phyloP scores from a whole-genome alignment of 2,329 filamentous ascomycete species.

The Venturia pyrina region DNA sequence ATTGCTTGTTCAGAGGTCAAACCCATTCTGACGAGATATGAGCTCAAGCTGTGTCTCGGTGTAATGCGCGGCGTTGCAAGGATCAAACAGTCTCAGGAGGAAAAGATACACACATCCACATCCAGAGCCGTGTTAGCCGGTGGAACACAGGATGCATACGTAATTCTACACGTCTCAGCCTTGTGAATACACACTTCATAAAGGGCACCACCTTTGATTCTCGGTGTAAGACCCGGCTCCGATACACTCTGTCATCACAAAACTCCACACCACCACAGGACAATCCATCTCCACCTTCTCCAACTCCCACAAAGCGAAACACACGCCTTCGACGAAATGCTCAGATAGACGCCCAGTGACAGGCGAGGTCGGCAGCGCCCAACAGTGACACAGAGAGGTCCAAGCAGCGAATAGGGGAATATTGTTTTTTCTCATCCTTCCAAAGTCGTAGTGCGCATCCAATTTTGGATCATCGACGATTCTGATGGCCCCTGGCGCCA shows the following conservation, averaged over 20 bases:
- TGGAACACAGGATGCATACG: not conserved
- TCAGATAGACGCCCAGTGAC: not conserved
- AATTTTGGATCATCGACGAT: conserved; percentile 1
- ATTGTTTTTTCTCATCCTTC: not conserved
- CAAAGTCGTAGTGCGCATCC: not conserved
- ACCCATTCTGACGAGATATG: not conserved
- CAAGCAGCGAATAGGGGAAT: not conserved
- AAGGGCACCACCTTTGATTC: not conserved
- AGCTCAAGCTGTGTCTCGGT: not conserved
- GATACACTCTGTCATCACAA: not conserved
- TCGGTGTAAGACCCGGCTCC: not conserved
- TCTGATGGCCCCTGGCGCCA: not conserved
- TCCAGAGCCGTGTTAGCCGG: not conserved
- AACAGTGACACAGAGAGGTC: not conserved
- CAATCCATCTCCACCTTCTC: not conserved
- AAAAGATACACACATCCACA: not conserved
- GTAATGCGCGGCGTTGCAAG: not conserved
- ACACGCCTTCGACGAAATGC: not conserved
- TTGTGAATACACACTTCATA: not conserved
- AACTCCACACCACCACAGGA: not conserved
- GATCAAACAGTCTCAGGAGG: not conserved
- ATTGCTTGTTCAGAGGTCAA: not conserved
- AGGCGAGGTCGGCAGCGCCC: not conserved
- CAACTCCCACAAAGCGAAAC: not conserved
- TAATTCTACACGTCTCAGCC: not conserved